Evolutionary conservation across 441 rosid genomes (phyloP).

Genomic region (Adansonia grandidieri): DNA sequence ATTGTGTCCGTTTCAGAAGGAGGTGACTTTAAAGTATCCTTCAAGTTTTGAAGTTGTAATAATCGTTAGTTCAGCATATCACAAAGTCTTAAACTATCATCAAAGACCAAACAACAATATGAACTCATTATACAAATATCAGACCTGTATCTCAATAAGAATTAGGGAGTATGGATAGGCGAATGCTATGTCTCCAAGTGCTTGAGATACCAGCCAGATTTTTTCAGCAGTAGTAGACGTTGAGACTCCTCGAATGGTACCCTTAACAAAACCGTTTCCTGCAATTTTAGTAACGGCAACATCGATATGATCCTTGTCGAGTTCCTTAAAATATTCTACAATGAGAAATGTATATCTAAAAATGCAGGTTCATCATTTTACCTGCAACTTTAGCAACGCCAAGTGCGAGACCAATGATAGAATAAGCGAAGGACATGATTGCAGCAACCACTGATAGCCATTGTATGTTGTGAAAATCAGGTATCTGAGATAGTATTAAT

Average conservation of each 20-base stretch:
- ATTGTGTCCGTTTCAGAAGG: constrained; percentile 73
- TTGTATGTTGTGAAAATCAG: constrained; percentile 56
- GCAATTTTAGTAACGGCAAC: constrained; percentile 30
- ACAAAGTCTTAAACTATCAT: background rate
- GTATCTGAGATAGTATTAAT: constrained; percentile 54
- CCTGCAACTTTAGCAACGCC: constrained; percentile 59
- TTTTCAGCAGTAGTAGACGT: constrained; percentile 49
- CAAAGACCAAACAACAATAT: background rate
- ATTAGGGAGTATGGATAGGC: constrained; percentile 71
- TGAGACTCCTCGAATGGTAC: constrained; percentile 60
- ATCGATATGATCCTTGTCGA: constrained; percentile 1
- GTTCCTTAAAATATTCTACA: background rate
- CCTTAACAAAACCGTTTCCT: constrained; percentile 59
- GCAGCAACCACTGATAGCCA: constrained; percentile 68
- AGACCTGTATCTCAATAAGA: constrained; percentile 82
- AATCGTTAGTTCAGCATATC: constrained; percentile 1
- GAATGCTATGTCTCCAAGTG: constrained; percentile 77
- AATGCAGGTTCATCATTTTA: constrained; percentile 12
- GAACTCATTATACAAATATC: background rate
- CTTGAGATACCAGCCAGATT: constrained; percentile 60
- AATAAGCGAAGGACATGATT: constrained; percentile 63
- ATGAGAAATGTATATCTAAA: background rate
- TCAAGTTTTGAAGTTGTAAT: constrained; percentile 15
- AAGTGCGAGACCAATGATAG: constrained; percentile 60
- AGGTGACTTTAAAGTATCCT: constrained; percentile 79